Percentiles rank a stretch among this genome's conserved stretches.
Evolutionary conservation across 768 basidiomycete genomes (phyloP).

Genomic region (Amanita inopinata): DNA sequence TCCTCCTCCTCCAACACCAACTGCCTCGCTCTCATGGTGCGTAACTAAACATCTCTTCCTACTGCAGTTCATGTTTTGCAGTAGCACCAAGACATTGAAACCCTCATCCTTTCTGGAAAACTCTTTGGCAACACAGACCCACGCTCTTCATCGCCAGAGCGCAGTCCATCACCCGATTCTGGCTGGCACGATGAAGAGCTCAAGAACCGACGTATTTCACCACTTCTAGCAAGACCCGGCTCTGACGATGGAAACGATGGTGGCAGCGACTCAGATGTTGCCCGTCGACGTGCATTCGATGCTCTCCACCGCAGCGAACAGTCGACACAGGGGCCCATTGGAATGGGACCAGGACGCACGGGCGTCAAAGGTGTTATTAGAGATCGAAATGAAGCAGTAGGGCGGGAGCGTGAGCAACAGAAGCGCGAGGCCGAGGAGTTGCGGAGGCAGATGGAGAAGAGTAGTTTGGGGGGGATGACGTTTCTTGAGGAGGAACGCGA

Average conservation of each 20-base stretch:
- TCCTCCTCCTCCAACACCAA: neutral
- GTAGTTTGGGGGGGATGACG: constrained; percentile 57
- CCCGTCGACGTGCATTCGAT: constrained; percentile 25
- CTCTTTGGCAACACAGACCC: constrained; percentile 1
- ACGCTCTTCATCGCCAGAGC: neutral
- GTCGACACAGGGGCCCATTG: constrained; percentile 45
- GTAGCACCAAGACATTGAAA: constrained; percentile 20
- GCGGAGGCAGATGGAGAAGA: constrained; percentile 52
- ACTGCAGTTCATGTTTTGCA: neutral
- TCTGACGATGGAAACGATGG: neutral
- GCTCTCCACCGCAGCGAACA: constrained; percentile 21
- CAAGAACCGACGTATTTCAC: neutral
- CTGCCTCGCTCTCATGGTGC: constrained; percentile 7
- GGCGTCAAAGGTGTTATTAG: constrained; percentile 87
- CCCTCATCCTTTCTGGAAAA: constrained; percentile 15
- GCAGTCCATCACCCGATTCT: constrained; percentile 6
- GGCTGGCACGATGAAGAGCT: constrained; percentile 10
- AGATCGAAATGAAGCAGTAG: constrained; percentile 63
- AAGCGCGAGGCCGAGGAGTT: constrained; percentile 43
- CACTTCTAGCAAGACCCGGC: neutral
- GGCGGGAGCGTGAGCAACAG: constrained; percentile 41
- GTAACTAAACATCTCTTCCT: neutral
- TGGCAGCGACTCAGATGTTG: constrained; percentile 9
- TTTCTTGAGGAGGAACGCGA: constrained; percentile 71
- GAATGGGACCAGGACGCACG: constrained; percentile 79